Conservation (phyloP, 306 rosid genomes). For the Malus fusca region DNA sequence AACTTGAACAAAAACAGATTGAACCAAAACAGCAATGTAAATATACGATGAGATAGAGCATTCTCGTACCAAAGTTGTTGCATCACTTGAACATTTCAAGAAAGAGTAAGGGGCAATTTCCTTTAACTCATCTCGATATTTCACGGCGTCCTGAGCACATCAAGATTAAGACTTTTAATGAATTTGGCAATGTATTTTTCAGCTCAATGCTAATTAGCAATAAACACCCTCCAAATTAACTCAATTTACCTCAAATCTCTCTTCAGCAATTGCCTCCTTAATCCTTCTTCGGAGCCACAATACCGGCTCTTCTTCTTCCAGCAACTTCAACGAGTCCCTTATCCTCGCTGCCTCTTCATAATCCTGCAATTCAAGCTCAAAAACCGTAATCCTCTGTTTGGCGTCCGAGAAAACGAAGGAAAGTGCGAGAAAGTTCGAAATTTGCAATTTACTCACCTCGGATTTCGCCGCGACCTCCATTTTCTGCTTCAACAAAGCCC, state of each 20-base stretch:
- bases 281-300: constrained; percentile 58
- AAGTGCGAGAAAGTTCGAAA: neutral
- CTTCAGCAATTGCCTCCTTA: constrained; percentile 69
- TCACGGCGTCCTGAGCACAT: constrained; percentile 75
- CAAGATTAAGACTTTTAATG: neutral
- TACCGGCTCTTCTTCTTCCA: constrained; percentile 84
- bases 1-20: neutral
- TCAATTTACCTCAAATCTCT: constrained; percentile 62
- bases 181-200: neutral
- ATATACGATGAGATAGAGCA: neutral
- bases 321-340: constrained; percentile 65
- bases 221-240: neutral
- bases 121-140: constrained; percentile 74
- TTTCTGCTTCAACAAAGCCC: constrained; percentile 75
- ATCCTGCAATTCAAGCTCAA: constrained; percentile 40
- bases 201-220: neutral
- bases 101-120: constrained; percentile 69
- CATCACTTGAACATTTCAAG: constrained; percentile 85
- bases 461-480: constrained; percentile 89
- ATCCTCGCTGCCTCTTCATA: constrained; percentile 94
- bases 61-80: constrained; percentile 69
- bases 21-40: neutral
- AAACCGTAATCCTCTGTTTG: neutral
- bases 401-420: neutral
- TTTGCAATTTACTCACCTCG: constrained; percentile 42